Conservation (phyloP, 306 rosid genomes). For the Quercus engelmannii region DNA sequence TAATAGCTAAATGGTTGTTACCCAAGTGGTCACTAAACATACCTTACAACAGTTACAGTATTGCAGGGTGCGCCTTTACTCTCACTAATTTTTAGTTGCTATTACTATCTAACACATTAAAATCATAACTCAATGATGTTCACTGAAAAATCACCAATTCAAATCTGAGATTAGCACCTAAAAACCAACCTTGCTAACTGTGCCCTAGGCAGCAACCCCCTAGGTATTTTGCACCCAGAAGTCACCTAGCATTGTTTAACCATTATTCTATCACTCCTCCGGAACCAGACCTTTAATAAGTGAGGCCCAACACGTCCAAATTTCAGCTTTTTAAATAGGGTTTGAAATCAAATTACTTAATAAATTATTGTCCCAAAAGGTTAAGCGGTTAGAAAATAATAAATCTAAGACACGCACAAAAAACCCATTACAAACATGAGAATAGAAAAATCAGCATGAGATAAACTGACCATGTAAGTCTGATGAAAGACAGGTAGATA, state of each 20-base stretch:
- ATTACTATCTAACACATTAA: neutral
- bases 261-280: no score
- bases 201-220: neutral
- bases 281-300: no score
- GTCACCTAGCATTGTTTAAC: neutral
- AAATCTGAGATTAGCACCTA: no score
- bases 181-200: no score
- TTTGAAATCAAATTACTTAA: no score
- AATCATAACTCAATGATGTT: neutral
- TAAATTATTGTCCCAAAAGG: no score
- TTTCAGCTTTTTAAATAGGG: no score
- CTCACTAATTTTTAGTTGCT: neutral
- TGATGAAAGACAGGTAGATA: constrained; percentile 80
- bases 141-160: neutral
- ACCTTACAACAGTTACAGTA: neutral
- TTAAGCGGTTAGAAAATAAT: no score
- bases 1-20: neutral
- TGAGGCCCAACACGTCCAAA: no score
- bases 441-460: neutral
- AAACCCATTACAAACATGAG: no score
- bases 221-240: neutral
- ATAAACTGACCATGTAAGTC: constrained; percentile 53
- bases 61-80: neutral
- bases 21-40: neutral
- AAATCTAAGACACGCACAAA: no score